Evolutionary conservation across 768 basidiomycete genomes (phyloP), one percentile per base, ranked within the genome.

Genomic region (Boletus barrowsii): DNA sequence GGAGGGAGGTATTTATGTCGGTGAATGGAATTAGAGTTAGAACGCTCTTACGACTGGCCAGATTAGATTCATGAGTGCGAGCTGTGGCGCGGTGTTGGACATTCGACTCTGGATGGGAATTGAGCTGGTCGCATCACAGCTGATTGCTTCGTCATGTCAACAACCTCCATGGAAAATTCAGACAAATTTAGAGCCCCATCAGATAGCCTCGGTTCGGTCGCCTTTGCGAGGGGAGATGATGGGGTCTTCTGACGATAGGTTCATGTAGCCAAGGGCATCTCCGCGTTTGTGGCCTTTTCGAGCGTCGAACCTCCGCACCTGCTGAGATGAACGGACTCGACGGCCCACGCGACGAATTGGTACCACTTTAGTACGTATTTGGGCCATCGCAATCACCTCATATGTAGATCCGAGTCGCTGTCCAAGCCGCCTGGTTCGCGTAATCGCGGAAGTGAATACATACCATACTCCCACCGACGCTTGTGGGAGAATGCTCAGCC

Each of bases 1-100:
- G 62, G 41, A 57, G 47, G 51, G 42, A 51, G 47, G 69, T 69
- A 69, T 69, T 69, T 69, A 69, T 71, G 68, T 67, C 50, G 61
- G 58, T 54, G 53, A 64, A 59, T 62, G 62, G 60, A 62, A 58
- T 61, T 68, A 69, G 65, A 69, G 65, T 71, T 69, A 57, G 58
- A 59, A 59, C 51, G 54, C 55, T 53, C 45, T 55, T 55, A 33
- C 47, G 20, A 50, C 53, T 57, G 53, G 55, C 42, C 54, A 65
- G 68, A 65, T 71, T 69, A 71, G 58, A 69, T 69, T 59, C 39
- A 52, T 49, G 42, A 42, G 49, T 33, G 29, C 29, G 9, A 29
- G 29, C 8, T 9, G 29, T 29, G 26, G 26, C 26, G 26, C 26
- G 26, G 26, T 26, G 26, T 26, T 26, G 26, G 8, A 26, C 8